phyloP scores from a whole-genome alignment of 768 basidiomycete genomes.

The Chalciporus sphaerocephalus region DNA sequence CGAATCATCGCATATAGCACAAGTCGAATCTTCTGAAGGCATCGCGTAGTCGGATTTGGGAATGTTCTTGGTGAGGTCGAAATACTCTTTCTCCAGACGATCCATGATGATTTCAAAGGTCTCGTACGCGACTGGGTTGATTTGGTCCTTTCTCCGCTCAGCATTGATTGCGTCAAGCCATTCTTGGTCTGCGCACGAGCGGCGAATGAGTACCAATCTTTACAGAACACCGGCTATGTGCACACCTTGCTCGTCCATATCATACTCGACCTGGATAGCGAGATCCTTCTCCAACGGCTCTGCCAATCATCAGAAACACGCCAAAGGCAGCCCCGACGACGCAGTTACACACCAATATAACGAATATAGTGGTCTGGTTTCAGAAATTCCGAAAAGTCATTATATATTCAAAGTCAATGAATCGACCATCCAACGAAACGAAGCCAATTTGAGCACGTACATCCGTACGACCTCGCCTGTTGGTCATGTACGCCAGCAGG shows the following conservation, averaged over 20 bases:
- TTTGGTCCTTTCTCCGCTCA: conserved; percentile 73
- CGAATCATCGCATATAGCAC: conserved; percentile 95
- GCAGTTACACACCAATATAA: conserved; percentile 63
- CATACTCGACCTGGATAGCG: conserved; percentile 93
- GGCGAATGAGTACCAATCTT: conserved; percentile 4
- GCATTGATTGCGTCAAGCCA: conserved; percentile 87
- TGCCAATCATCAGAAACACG: conserved; percentile 28
- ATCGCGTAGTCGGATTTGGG: conserved; percentile 84
- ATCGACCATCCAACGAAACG: not conserved
- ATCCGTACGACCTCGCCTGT: conserved; percentile 67
- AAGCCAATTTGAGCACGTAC: conserved; percentile 41
- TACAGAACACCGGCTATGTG: not conserved
- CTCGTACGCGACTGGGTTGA: conserved; percentile 73
- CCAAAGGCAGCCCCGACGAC: not conserved
- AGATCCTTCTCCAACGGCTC: conserved; percentile 93
- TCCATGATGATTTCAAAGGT: conserved; percentile 97
- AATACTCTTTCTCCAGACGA: conserved; percentile 98
- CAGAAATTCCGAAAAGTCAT: conserved; percentile 66
- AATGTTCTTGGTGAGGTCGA: conserved; percentile 90
- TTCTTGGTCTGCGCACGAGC: conserved; percentile 64
- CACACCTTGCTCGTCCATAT: conserved; percentile 97
- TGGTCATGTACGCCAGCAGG: conserved; percentile 61
- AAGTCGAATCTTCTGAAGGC: conserved; percentile 93
- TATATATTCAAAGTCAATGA: conserved; percentile 42
- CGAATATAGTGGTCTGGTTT: conserved; percentile 86